These are phyloP conservation scores for Crithidia fasciculata DNA, from an alignment of 208 protist genomes.

Conservation along the genomic window DNA sequence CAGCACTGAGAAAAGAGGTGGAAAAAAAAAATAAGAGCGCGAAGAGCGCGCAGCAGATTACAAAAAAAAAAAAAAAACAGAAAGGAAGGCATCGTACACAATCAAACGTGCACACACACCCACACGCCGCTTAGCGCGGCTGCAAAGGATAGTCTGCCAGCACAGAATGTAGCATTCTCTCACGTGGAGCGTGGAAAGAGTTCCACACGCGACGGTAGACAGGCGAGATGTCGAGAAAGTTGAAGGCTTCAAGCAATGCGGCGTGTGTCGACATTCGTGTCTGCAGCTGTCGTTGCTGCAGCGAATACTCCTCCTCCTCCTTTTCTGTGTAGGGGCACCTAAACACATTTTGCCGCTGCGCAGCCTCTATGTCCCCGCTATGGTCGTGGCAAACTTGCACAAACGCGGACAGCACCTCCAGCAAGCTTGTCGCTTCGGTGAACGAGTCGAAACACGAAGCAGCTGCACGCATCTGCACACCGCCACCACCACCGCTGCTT, in stretches of 20 bases:
- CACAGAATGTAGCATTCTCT: not conserved
- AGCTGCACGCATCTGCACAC: not conserved
- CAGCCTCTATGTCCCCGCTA: not conserved
- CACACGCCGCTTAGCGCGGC: no score
- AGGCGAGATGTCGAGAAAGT: conserved; percentile 28
- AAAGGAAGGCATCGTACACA: not conserved
- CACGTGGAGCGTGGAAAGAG: conserved; percentile 17
- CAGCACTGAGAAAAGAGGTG: not conserved
- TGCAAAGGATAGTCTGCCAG: no score
- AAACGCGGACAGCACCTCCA: conserved; percentile 23
- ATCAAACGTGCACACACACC: no score
- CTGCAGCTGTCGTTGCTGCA: not conserved
- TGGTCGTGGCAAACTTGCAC: conserved; percentile 24
- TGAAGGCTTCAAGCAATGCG: not conserved
- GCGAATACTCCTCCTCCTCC: not conserved
- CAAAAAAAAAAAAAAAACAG: not conserved
- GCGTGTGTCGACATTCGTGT: not conserved
- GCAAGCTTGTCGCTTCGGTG: no score
- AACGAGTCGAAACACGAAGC: not conserved
- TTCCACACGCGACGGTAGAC: conserved; percentile 19
- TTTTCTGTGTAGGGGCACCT: not conserved
- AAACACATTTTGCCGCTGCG: not conserved
- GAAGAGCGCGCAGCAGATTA: not conserved
- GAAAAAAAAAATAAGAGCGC: not conserved
- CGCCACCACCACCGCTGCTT: not conserved